Evolutionary conservation across 768 basidiomycete species (phyloP), one percentile per base, ranked within the genome.

Genomic region (Lentinula raphanica): DNA sequence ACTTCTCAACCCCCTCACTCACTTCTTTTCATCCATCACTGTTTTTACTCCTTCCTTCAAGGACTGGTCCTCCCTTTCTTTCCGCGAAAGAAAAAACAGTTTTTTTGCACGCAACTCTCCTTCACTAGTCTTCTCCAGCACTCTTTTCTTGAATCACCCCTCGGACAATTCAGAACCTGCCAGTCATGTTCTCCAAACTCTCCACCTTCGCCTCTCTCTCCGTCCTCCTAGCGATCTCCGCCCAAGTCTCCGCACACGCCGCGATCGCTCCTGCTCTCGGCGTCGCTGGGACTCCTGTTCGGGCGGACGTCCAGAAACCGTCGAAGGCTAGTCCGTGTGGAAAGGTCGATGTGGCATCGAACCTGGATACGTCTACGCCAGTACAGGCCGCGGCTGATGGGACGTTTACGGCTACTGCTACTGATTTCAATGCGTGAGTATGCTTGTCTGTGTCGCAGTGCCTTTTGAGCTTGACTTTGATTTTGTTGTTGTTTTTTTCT

Each of bases 381-480:
- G 46, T 59, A 39, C 58, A 61, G 8, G 63, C 35, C 23, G 63
- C 58, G 23, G 66, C 69, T 1, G 64, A 71, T 39, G 74, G 73
- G 25, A 54, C 66, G 0, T 71, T 75, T 60, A 59, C 66, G 4
- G 59, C 65, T 19, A 65, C 58, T 35, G 63, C 69, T 55, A 62
- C 51, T 19, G 69, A 75, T 66, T 75, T 75, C 61, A 75, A 74
- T 60, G 66, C 58, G 75, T 76, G 62, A 56, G 70, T 62, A 15
- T 40, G 35, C 38, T 11, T 13, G 6, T 54, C 4, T 25, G 8
- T 46, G 27, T 17, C 28, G 25, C 49, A n/a, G 21, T 9, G 17
- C 8, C 7, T 32, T 23, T 23, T 32, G 19, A 9, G 21, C 19
- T 17, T 31, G 15, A 28, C 17, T 31, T 45, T 5, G 39, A 21